A percentile compares a stretch with the other conserved stretches of the same genome.
phyloP scores from a whole-genome alignment of 2,329 filamentous ascomycete genomes.

The Aspergillus latus region DNA sequence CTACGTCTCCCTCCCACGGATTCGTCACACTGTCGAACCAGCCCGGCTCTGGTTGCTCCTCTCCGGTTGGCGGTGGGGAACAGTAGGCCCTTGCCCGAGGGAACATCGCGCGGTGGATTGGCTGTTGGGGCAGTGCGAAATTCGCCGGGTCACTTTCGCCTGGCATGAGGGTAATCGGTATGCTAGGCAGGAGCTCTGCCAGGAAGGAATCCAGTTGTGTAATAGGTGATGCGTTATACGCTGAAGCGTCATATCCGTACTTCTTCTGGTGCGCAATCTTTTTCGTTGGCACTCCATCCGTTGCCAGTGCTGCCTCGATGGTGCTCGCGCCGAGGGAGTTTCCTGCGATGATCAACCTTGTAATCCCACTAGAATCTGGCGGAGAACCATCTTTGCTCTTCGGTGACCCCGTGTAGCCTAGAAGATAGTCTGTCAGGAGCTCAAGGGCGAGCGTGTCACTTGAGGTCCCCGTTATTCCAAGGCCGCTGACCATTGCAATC shows the following conservation, averaged over 20 bases:
- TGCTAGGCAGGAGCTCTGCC: slow-evolving; percentile 73
- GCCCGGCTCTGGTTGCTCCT: slow-evolving; percentile 51
- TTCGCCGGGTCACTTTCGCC: slow-evolving; percentile 88
- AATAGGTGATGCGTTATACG: slow-evolving; percentile 85
- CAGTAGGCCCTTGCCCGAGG: slow-evolving; percentile 70
- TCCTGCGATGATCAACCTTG: slow-evolving; percentile 84
- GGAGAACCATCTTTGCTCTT: slow-evolving; percentile 52
- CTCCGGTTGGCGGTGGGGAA: slow-evolving; percentile 36
- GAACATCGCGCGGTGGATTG: slow-evolving; percentile 90
- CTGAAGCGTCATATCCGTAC: slow-evolving; percentile 87
- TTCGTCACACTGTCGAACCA: slow-evolving; percentile 93
- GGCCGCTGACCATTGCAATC: slow-evolving; percentile 84
- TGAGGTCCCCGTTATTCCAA: slow-evolving; percentile 75
- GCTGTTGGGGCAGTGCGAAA: slow-evolving; percentile 85
- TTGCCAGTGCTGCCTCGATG: slow-evolving; percentile 28
- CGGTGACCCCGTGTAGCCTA: slow-evolving; percentile 70
- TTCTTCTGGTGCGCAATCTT: slow-evolving; percentile 66
- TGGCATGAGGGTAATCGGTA: slow-evolving; percentile 86
- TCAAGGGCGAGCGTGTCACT: slow-evolving; percentile 73
- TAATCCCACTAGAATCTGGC: slow-evolving; percentile 58
- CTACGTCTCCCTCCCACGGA: slow-evolving; percentile 85
- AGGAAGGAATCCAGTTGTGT: slow-evolving; percentile 83
- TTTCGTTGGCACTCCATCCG: slow-evolving; percentile 22
- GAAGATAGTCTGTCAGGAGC: slow-evolving; percentile 80
- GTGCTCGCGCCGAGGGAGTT: slow-evolving; percentile 68